Conservation (phyloP, 148 eudicot genomes). For the Nepenthes mirabilis region DNA sequence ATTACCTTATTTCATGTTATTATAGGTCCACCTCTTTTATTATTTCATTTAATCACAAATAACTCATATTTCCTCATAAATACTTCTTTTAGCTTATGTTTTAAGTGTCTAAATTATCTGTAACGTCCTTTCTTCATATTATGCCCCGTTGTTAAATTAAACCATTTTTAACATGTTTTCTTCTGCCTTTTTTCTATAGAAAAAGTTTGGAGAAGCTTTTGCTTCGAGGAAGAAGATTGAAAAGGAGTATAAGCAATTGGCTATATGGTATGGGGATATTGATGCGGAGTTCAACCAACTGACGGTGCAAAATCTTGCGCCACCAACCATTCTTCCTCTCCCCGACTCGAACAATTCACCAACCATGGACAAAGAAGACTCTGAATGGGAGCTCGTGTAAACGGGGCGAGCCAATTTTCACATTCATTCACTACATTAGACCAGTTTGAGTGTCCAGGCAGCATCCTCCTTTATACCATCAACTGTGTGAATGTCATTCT, state of each 20-base stretch:
- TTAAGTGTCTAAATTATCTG: background rate
- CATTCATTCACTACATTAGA: too few species aligned
- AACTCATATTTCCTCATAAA: too few species aligned
- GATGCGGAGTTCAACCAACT: constrained; percentile 3
- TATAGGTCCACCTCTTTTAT: too few species aligned
- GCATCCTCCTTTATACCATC: too few species aligned
- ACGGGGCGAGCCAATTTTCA: background rate
- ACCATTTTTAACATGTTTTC: too few species aligned
- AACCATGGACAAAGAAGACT: background rate
- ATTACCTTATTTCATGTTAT: too few species aligned
- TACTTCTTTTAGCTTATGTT: too few species aligned
- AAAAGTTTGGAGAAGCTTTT: background rate
- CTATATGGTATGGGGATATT: constrained; percentile 6
- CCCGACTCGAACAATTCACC: background rate
- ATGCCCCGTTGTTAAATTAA: background rate
- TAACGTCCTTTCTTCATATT: background rate
- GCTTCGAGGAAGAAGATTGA: constrained; percentile 3
- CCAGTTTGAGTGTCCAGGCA: too few species aligned
- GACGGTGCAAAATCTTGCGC: background rate
- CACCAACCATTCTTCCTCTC: background rate
- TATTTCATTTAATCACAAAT: too few species aligned
- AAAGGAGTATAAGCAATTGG: constrained; percentile 8
- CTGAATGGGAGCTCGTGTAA: constrained; percentile 7
- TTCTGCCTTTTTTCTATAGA: constrained; percentile 1
- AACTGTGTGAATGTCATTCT: too few species aligned